Percentiles rank a stretch among this genome's conserved stretches.
Conservation (phyloP, 495 filamentous ascomycete genomes). For the Mycothermus thermophilus region DNA sequence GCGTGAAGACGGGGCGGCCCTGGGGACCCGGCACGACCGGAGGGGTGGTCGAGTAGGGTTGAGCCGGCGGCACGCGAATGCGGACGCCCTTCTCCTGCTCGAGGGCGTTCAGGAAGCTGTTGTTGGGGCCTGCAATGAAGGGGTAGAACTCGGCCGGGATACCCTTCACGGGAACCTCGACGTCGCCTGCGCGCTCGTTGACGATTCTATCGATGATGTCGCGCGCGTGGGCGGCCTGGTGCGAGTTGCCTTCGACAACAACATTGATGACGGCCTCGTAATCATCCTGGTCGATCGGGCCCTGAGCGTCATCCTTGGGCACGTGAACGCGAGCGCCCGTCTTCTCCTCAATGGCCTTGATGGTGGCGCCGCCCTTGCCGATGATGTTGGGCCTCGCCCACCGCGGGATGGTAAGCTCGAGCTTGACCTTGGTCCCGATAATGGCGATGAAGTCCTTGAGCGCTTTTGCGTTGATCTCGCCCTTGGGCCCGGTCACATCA, state of each 20-base stretch:
- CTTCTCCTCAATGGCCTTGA: slow-evolving; percentile 72
- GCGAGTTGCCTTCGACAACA: slow-evolving; percentile 74
- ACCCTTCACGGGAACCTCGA: slow-evolving; percentile 60
- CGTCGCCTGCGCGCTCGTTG: slow-evolving; percentile 67
- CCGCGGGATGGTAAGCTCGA: slow-evolving; percentile 65
- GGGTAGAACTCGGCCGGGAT: slow-evolving; percentile 90
- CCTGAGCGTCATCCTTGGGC: slow-evolving; percentile 55
- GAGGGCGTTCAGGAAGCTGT: slow-evolving; percentile 48
- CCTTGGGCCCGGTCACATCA: slow-evolving; percentile 62
- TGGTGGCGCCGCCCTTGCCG: slow-evolving; percentile 75
- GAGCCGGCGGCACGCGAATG: slow-evolving; percentile 66
- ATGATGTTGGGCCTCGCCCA: slow-evolving; percentile 79
- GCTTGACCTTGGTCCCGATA: slow-evolving; percentile 69
- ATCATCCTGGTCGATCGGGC: slow-evolving; percentile 60
- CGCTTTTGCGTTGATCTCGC: slow-evolving; percentile 65
- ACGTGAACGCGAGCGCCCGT: slow-evolving; percentile 80
- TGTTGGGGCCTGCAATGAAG: slow-evolving; percentile 78
- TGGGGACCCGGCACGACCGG: slow-evolving; percentile 50
- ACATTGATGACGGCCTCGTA: slow-evolving; percentile 74
- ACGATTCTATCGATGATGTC: slow-evolving; percentile 74
- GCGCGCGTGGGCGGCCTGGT: slow-evolving; percentile 66
- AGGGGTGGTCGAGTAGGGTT: slow-evolving; percentile 55
- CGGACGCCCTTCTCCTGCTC: slow-evolving; percentile 51
- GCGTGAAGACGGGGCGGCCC: slow-evolving; percentile 49
- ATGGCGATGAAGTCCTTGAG: slow-evolving; percentile 75